Base-by-base conservation (phyloP, 345 rosid species). In the Lenwebbia sp. region DNA sequence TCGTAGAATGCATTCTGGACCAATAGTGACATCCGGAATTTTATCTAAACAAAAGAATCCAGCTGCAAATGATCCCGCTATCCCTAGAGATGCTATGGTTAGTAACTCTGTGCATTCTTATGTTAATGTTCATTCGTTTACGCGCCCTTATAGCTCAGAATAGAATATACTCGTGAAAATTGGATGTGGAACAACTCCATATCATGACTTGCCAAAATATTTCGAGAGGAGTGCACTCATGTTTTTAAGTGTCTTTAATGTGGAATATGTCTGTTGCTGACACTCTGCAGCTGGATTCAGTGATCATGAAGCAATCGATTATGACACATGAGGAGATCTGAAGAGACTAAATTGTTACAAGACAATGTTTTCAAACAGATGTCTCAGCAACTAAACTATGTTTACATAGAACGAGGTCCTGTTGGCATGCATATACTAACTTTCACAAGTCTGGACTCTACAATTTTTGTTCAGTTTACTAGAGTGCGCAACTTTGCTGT, bases 1-100 rank as follows among this genome's bases (percentile, higher is more conserved):
- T 55, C 89, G 92, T 40, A 87, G 92, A 89, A 92, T 92, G 86
- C 86, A 88, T 62, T 91, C 95, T 49, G 95, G 94, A 82, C 92
- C 90, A 3, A 55, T 92, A 8, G 19, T 85, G 21, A 85, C 86
- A 84, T 51, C 91, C 49, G 92, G 91, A 25, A 91, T 90, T 82
- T 84, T 85, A 85, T 88, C 90, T 19, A 93, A 92, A 87, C 93
- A 92, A 84, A 93, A 93, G 87, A 85, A 86, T 89, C 92, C 92
- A 49, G 87, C 87, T 84, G 82, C 89, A 62, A 90, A 84, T 86
- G 94, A 92, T 85, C 88, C 92, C 28, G 41, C 91, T 15, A 75
- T 83, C 84, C 41, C 88, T 6, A 93, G 89, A 84, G 92, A 90
- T 65, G 92, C 91, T 74, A 82, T 88, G 85, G 95, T 93, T 87